A percentile compares a stretch with the other conserved stretches of the same genome.
Conservation (phyloP, 208 protist genomes). For the Trypanosomatidae sp. region DNA sequence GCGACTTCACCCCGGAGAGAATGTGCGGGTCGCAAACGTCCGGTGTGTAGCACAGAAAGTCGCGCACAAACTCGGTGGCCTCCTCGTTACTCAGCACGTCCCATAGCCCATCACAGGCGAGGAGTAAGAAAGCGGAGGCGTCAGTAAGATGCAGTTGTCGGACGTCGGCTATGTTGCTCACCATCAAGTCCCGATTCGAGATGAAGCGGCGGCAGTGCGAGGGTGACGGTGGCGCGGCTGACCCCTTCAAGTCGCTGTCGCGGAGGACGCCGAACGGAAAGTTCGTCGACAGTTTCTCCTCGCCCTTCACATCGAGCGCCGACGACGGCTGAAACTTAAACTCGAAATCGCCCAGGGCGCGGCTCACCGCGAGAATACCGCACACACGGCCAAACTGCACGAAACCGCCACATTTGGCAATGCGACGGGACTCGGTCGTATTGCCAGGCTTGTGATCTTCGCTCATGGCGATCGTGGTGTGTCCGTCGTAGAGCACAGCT, state of each 20-base stretch:
- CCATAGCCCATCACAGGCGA: slow-evolving; percentile 91
- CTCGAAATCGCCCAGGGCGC: slow-evolving; percentile 91
- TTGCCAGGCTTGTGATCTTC: slow-evolving; percentile 93
- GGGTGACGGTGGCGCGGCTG: neutral
- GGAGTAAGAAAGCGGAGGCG: slow-evolving; percentile 67
- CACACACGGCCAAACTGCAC: slow-evolving; percentile 93
- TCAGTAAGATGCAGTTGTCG: slow-evolving; percentile 73
- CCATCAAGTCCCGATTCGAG: slow-evolving; percentile 59
- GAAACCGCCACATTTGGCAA: slow-evolving; percentile 82
- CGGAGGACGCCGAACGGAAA: slow-evolving; percentile 24
- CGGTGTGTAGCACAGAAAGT: slow-evolving; percentile 78
- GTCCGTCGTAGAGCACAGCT: slow-evolving; percentile 73
- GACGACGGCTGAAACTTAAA: slow-evolving; percentile 77
- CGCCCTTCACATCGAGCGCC: slow-evolving; percentile 26
- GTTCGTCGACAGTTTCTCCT: slow-evolving; percentile 16
- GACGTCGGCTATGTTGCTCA: slow-evolving; percentile 81
- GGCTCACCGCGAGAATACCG: slow-evolving; percentile 87
- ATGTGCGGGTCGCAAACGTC: slow-evolving; percentile 48
- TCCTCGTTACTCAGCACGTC: slow-evolving; percentile 88
- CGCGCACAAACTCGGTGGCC: slow-evolving; percentile 71
- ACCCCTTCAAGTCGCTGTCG: neutral
- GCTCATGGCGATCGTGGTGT: slow-evolving; percentile 84
- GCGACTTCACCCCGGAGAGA: slow-evolving; percentile 31
- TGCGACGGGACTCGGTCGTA: slow-evolving; percentile 65
- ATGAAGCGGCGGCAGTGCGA: slow-evolving; percentile 30